phyloP scores from a whole-genome alignment of 2,329 filamentous ascomycete genomes.

The Penicillium sp. region DNA sequence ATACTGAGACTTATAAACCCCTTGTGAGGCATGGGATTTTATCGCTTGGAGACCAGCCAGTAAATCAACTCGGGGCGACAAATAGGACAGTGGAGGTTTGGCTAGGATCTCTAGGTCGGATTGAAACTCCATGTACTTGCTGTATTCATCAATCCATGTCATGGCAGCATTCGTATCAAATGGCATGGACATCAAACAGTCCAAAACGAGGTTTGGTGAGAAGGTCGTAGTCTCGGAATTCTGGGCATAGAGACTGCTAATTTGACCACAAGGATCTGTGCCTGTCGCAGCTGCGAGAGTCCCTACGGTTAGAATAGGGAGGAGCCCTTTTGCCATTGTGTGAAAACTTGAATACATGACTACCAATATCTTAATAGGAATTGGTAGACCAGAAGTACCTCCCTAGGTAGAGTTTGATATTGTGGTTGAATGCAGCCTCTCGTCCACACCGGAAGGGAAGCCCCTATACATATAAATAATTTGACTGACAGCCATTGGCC shows the following conservation, averaged over 20 bases:
- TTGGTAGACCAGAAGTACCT: not conserved
- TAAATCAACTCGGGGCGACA: slow-evolving; percentile 48
- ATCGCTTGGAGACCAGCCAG: slow-evolving; percentile 46
- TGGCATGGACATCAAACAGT: slow-evolving; percentile 27
- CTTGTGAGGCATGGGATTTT: slow-evolving; percentile 37
- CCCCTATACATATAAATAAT: no score
- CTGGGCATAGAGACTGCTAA: not conserved
- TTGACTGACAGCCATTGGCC: no score
- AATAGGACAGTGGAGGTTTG: slow-evolving; percentile 50
- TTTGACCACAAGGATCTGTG: slow-evolving; percentile 1
- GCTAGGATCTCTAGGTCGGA: slow-evolving; percentile 48
- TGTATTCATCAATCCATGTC: slow-evolving; percentile 22
- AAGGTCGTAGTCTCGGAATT: not conserved
- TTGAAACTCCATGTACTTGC: slow-evolving; percentile 46
- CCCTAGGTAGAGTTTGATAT: no score
- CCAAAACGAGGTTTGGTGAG: slow-evolving; percentile 2
- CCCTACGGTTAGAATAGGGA: not conserved
- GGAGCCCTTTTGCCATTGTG: not conserved
- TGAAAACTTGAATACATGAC: slow-evolving; percentile 1
- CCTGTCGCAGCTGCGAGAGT: not conserved
- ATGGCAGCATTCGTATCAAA: slow-evolving; percentile 23
- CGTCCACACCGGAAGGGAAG: not conserved
- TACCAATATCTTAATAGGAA: not conserved
- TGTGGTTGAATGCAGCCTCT: not conserved
- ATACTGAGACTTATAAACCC: slow-evolving; percentile 51